Conservation (phyloP, 306 rosid genomes). For the Vigna nakashimae region DNA sequence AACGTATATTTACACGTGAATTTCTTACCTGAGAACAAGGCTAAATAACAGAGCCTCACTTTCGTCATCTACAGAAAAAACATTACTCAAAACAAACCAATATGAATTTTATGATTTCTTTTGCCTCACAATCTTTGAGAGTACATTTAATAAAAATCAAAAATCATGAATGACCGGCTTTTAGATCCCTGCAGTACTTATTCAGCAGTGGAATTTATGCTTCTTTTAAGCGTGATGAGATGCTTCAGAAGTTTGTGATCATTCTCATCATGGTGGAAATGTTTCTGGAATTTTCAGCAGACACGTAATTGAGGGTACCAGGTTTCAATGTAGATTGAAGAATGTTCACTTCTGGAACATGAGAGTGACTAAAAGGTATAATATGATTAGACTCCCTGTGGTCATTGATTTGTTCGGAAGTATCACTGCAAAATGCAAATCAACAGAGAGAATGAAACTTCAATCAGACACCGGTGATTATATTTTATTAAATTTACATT, state of each 20-base stretch:
- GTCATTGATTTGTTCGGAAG: constrained; percentile 7
- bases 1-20: background rate
- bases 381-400: constrained; percentile 23
- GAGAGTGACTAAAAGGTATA: constrained; percentile 24
- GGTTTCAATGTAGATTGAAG: constrained; percentile 42
- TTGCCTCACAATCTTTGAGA: background rate
- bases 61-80: constrained; percentile 9
- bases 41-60: background rate
- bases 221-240: background rate
- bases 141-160: background rate
- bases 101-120: background rate
- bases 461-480: background rate
- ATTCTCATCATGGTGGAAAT: constrained; percentile 37
- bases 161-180: background rate
- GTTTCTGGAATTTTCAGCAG: constrained; percentile 47
- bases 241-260: constrained; percentile 48
- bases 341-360: constrained; percentile 34
- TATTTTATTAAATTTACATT: background rate
- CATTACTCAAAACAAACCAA: background rate
- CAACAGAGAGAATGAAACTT: constrained; percentile 6
- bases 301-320: constrained; percentile 33
- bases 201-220: background rate
- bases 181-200: background rate
- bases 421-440: constrained; percentile 37
- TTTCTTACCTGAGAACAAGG: background rate